A percentile compares a stretch with the other conserved stretches of the same genome.
phyloP scores from a whole-genome alignment of 2,329 filamentous ascomycete species.

The Orbilia quercus region DNA sequence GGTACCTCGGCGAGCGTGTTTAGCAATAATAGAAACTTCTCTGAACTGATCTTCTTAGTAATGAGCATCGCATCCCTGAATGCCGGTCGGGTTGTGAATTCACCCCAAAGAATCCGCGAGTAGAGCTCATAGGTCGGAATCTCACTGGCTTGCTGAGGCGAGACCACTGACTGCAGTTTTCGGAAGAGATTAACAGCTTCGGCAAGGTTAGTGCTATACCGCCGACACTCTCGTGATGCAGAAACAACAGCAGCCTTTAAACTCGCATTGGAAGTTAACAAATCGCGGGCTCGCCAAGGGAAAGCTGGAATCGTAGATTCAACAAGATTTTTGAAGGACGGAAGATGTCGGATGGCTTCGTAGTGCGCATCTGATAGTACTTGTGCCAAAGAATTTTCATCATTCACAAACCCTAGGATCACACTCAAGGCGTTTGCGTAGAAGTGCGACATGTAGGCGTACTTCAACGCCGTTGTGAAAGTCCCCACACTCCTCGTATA shows the following conservation, averaged over 20 bases:
- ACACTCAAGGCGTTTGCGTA: slow-evolving; percentile 80
- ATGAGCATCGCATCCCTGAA: slow-evolving; percentile 52
- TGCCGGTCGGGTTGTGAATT: slow-evolving; percentile 48
- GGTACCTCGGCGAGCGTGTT: slow-evolving; percentile 32
- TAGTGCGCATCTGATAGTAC: slow-evolving; percentile 72
- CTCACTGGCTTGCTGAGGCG: slow-evolving; percentile 32
- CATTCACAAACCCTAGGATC: slow-evolving; percentile 65
- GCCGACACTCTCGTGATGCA: slow-evolving; percentile 51
- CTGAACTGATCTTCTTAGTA: slow-evolving; percentile 37
- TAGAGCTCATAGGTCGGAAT: slow-evolving; percentile 53
- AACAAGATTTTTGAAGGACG: slow-evolving; percentile 69
- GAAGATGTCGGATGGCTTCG: slow-evolving; percentile 74
- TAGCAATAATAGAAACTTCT: slow-evolving; percentile 40
- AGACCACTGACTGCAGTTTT: slow-evolving; percentile 43
- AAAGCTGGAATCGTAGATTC: slow-evolving; percentile 43
- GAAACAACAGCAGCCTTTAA: slow-evolving; percentile 64
- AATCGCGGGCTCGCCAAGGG: slow-evolving; percentile 61
- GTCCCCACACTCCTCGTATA: slow-evolving; percentile 73
- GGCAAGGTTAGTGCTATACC: slow-evolving; percentile 56
- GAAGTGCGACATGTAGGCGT: slow-evolving; percentile 87
- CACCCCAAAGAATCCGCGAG: slow-evolving; percentile 45
- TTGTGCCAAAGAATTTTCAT: slow-evolving; percentile 60
- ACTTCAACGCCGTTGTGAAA: slow-evolving; percentile 66
- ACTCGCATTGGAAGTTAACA: slow-evolving; percentile 72
- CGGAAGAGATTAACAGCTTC: slow-evolving; percentile 57